Conservation (phyloP, 2,329 filamentous ascomycete genomes). For the Arachnomyces sp. region DNA sequence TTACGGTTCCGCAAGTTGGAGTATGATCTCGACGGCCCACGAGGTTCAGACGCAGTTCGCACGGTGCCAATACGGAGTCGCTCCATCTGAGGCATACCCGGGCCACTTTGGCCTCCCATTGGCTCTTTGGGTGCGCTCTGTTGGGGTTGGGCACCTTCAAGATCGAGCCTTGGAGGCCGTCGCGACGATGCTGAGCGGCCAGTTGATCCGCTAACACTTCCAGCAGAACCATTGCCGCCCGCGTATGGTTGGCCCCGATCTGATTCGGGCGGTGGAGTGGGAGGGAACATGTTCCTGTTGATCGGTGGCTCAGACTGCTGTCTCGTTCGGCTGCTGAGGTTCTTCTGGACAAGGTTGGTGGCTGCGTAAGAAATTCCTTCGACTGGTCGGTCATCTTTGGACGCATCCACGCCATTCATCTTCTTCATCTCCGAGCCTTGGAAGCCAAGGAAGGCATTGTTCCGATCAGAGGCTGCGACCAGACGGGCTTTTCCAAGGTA, state of each 20-base stretch:
- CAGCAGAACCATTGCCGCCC: constrained; percentile 18
- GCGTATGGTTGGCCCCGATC: constrained; percentile 48
- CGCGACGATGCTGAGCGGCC: constrained; percentile 44
- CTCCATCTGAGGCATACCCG: constrained; percentile 21
- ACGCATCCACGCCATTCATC: constrained; percentile 18
- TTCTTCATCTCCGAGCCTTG: constrained; percentile 67
- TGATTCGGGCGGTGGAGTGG: constrained; percentile 92
- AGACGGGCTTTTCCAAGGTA: constrained; percentile 94
- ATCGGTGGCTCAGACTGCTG: constrained; percentile 80
- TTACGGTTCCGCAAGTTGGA: constrained; percentile 22
- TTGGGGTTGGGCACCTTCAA: constrained; percentile 22
- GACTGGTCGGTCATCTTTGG: constrained; percentile 65
- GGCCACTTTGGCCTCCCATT: constrained; percentile 13
- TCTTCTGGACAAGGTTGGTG: constrained; percentile 84
- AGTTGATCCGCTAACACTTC: constrained; percentile 26
- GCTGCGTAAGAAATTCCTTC: constrained; percentile 88
- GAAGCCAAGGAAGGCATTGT: constrained; percentile 76
- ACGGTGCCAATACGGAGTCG: constrained; percentile 40
- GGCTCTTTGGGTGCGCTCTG: constrained; percentile 42
- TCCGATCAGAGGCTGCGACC: constrained; percentile 75
- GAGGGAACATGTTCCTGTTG: constrained; percentile 78
- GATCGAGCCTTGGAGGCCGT: constrained; percentile 41
- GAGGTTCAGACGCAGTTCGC: constrained; percentile 46
- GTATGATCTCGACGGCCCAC: constrained; percentile 32
- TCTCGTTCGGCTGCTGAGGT: constrained; percentile 63